Percentiles rank a stretch among this genome's conserved stretches.
phyloP scores from a whole-genome alignment of 2,329 filamentous ascomycete genomes.

The Ceratocystis albifundus region DNA sequence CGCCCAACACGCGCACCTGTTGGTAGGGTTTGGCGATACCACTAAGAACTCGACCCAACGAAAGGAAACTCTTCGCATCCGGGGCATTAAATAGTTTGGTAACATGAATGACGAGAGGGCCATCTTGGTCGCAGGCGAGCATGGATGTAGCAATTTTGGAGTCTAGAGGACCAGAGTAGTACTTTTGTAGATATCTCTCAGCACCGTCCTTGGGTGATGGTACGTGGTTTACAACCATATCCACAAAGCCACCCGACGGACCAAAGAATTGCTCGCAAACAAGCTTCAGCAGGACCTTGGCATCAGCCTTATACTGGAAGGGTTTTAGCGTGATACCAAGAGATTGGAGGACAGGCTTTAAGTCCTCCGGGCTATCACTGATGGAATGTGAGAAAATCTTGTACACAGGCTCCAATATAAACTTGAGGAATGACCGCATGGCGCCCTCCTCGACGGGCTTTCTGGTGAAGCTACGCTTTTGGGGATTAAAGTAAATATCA shows the following conservation, averaged over 20 bases:
- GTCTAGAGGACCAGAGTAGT: conserved; percentile 86
- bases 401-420: conserved; percentile 92
- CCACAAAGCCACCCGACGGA: conserved; percentile 76
- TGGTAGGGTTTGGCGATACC: conserved; percentile 73
- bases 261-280: conserved; percentile 96
- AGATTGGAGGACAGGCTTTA: conserved; percentile 65
- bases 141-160: conserved; percentile 71
- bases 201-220: conserved; percentile 76
- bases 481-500: conserved; percentile 90
- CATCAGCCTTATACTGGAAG: conserved; percentile 81
- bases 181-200: conserved; percentile 63
- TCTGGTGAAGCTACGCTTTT: conserved; percentile 79
- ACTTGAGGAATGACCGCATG: conserved; percentile 82
- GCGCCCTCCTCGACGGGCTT: conserved; percentile 72
- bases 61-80: conserved; percentile 83
- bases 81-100: conserved; percentile 85
- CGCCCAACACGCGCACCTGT: conserved; percentile 81
- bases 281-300: conserved; percentile 73
- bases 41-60: conserved; percentile 84
- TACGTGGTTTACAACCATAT: conserved; percentile 85
- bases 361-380: conserved; percentile 73
- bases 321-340: conserved; percentile 83
- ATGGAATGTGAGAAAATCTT: conserved; percentile 94
- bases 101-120: conserved; percentile 80
- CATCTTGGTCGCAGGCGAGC: conserved; percentile 72